Percentiles rank a stretch among this genome's conserved stretches.
Conservation (phyloP, 2,329 filamentous ascomycete genomes). For the Aspergillus glaucus region DNA sequence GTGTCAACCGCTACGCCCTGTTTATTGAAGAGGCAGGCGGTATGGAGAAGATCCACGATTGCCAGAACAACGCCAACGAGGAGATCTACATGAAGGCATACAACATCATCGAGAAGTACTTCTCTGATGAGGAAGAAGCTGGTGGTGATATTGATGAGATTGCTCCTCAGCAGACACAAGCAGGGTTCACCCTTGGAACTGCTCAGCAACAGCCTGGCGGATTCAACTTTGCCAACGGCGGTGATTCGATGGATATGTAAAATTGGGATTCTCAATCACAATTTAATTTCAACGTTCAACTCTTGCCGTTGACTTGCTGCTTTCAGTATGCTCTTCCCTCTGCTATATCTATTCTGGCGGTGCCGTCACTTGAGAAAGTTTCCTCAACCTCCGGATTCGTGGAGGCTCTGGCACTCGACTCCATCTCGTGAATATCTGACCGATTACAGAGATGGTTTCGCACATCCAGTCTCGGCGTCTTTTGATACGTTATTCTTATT, state of each 20-base stretch:
- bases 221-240: constrained; percentile 84
- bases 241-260: constrained; percentile 71
- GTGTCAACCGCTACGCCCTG: constrained; percentile 90
- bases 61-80: constrained; percentile 99
- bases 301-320: constrained; percentile 8
- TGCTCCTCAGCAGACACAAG: constrained; percentile 63
- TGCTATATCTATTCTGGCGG: constrained; percentile 10
- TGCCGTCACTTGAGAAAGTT: not conserved
- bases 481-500: constrained; percentile 1
- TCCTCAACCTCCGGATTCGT: constrained; percentile 5
- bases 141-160: constrained; percentile 73
- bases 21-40: constrained; percentile 98
- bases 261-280: constrained; percentile 13
- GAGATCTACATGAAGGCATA: constrained; percentile 99
- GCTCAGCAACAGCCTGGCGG: constrained; percentile 64
- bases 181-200: constrained; percentile 63
- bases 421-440: not conserved
- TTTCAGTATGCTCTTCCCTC: constrained; percentile 9
- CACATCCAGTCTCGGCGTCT: constrained; percentile 2
- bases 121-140: constrained; percentile 91
- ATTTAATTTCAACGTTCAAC: constrained; percentile 8
- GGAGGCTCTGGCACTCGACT: constrained; percentile 5
- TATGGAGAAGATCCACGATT: constrained; percentile 99
- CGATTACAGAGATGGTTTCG: not conserved
- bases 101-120: constrained; percentile 99